phyloP scores from a whole-genome alignment of 805 yeast genomes.

The Candida gorgasii region DNA sequence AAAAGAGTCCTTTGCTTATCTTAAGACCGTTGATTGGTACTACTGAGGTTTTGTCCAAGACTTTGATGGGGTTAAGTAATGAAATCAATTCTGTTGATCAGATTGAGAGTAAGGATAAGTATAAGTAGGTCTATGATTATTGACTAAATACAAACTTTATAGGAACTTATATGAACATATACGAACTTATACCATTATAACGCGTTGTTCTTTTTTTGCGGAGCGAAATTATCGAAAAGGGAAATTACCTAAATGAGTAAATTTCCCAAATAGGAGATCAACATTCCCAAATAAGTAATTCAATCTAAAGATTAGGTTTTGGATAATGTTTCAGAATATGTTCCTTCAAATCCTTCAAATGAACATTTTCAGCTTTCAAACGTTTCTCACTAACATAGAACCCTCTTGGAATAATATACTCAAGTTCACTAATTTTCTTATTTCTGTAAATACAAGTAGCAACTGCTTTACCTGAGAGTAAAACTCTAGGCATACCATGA shows the following conservation, averaged over 20 bases:
- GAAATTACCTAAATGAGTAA: too few relatives aligned
- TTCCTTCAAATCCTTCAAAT: conserved; percentile 2
- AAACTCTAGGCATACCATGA: conserved; percentile 53
- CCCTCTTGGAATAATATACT: conserved; percentile 10
- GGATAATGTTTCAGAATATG: too few relatives aligned
- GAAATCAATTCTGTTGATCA: conserved; percentile 69
- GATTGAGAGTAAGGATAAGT: conserved; percentile 64
- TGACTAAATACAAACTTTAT: too few relatives aligned
- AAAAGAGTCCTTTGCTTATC: conserved; percentile 77
- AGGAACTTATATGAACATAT: too few relatives aligned
- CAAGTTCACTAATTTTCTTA: conserved; percentile 9
- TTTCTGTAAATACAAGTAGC: conserved; percentile 23
- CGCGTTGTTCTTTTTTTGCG: too few relatives aligned
- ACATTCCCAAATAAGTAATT: too few relatives aligned
- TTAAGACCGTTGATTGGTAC: conserved; percentile 90
- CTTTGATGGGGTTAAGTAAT: conserved; percentile 81
- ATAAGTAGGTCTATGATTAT: too few relatives aligned
- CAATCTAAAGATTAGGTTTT: too few relatives aligned
- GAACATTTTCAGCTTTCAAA: conserved; percentile 4
- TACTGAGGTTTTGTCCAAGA: conserved; percentile 82
- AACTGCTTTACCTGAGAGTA: conserved; percentile 39
- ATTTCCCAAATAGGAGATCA: too few relatives aligned
- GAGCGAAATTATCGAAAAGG: too few relatives aligned
- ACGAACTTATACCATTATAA: too few relatives aligned
- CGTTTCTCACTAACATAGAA: conserved; percentile 10